Percentiles rank a stretch among this genome's conserved stretches.
These are phyloP conservation scores for Wickerhamiella galacta DNA, from an alignment of 805 yeast species.

Conservation along the genomic window DNA sequence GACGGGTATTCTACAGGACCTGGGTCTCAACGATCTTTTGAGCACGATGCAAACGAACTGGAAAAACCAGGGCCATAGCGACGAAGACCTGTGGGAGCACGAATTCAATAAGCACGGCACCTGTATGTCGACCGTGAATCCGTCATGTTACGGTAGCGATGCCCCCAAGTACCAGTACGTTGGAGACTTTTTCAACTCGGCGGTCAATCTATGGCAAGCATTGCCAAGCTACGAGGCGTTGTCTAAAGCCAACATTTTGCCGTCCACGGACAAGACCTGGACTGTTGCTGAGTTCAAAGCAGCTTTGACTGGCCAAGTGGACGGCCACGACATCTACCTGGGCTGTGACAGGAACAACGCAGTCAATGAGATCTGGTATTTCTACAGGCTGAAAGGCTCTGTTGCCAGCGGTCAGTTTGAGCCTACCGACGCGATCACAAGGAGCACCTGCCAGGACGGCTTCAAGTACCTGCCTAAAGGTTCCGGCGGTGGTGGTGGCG, in stretches of 20 bases:
- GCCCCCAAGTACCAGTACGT: constrained; percentile 27
- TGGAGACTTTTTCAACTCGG: constrained; percentile 50
- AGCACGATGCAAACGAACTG: constrained; percentile 43
- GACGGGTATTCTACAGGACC: constrained; percentile 27
- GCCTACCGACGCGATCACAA: constrained; percentile 36
- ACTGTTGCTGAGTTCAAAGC: constrained; percentile 27
- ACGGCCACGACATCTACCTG: constrained; percentile 38
- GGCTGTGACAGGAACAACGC: constrained; percentile 38
- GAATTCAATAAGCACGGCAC: constrained; percentile 93
- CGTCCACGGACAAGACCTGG: constrained; percentile 41
- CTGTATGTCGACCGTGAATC: constrained; percentile 66
- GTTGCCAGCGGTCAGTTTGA: constrained; percentile 46
- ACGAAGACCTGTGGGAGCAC: constrained; percentile 66
- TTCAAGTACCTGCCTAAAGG: constrained; percentile 63
- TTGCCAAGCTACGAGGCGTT: constrained; percentile 57
- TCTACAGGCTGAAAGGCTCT: constrained; percentile 58
- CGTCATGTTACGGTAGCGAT: constrained; percentile 39
- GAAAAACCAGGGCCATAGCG: constrained; percentile 59
- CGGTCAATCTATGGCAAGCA: constrained; percentile 38
- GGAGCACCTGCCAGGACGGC: constrained; percentile 55
- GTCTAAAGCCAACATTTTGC: constrained; percentile 50
- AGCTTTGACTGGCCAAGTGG: constrained; percentile 23
- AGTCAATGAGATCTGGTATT: constrained; percentile 64
- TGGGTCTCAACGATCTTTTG: constrained; percentile 33
- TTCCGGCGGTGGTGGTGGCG: constrained; percentile 17